phyloP scores from a whole-genome alignment of 2,329 filamentous ascomycete genomes.

The Alternaria arborescens region DNA sequence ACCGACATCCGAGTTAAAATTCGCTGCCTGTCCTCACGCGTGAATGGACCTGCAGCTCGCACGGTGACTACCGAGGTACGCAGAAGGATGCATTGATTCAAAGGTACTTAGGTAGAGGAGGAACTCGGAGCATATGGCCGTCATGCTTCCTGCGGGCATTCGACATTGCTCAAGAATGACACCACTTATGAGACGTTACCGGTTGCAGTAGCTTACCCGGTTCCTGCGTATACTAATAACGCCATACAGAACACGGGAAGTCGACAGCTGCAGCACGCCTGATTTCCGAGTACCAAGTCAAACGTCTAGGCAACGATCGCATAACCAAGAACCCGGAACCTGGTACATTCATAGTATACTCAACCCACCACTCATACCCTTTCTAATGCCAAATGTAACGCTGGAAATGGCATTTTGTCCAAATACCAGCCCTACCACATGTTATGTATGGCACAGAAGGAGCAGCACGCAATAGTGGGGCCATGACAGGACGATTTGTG shows the following conservation, averaged over 20 bases:
- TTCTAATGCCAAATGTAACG: not conserved
- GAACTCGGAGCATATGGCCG: not conserved
- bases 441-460: not conserved
- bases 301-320: not conserved
- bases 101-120: not conserved
- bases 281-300: not conserved
- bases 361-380: not conserved
- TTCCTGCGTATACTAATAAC: not conserved
- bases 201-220: not conserved
- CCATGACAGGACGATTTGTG: not conserved
- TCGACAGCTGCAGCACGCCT: not conserved
- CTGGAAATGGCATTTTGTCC: not conserved
- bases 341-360: not conserved
- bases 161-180: not conserved
- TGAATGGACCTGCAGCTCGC: not conserved
- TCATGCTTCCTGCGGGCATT: not conserved
- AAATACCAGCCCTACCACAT: not conserved
- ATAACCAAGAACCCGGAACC: not conserved
- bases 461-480: not conserved
- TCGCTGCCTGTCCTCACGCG: not conserved
- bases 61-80: not conserved
- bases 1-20: not conserved
- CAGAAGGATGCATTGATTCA: not conserved
- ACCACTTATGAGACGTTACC: not conserved
- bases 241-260: not conserved